Percentiles rank a stretch among this genome's conserved stretches.
phyloP scores from a whole-genome alignment of 305 asterid species.

The Euphrasia arctica region DNA sequence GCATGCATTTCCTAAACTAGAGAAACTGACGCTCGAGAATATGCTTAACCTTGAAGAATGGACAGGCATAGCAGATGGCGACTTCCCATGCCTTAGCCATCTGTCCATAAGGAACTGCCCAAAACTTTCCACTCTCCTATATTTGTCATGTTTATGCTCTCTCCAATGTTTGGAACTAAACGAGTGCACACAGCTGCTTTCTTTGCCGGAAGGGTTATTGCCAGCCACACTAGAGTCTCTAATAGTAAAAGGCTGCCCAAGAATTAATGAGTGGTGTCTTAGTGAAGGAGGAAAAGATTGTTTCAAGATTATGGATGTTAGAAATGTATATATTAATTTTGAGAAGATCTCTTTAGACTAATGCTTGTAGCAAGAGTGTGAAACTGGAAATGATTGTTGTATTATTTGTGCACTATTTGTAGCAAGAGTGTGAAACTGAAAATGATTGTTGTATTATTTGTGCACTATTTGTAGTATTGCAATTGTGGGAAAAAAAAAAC shows the following conservation, averaged over 20 bases:
- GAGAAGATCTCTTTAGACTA: conserved; percentile 27
- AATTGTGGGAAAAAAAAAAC: not conserved
- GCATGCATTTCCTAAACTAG: conserved; percentile 40
- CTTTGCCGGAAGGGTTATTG: conserved; percentile 29
- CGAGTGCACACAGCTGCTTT: conserved; percentile 23
- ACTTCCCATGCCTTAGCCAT: conserved; percentile 35
- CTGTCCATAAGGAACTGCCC: conserved; percentile 36
- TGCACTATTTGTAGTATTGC: not conserved
- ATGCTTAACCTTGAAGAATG: conserved; percentile 41
- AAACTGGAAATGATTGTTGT: not conserved
- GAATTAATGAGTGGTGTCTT: conserved; percentile 25
- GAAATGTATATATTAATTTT: conserved; percentile 33
- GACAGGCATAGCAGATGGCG: conserved; percentile 31
- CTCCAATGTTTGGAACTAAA: conserved; percentile 34
- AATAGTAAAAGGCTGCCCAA: conserved; percentile 28
- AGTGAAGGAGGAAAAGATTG: conserved; percentile 30
- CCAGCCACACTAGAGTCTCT: conserved; percentile 32
- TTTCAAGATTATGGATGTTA: conserved; percentile 27
- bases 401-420: not conserved
- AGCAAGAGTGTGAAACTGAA: not conserved
- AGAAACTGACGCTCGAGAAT: conserved; percentile 36
- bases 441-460: not conserved
- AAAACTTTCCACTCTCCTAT: conserved; percentile 32
- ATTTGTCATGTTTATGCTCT: conserved; percentile 24
- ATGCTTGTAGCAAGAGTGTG: not conserved